phyloP scores from a whole-genome alignment of 352 stramenopile genomes.

The Pythium monospermum region DNA sequence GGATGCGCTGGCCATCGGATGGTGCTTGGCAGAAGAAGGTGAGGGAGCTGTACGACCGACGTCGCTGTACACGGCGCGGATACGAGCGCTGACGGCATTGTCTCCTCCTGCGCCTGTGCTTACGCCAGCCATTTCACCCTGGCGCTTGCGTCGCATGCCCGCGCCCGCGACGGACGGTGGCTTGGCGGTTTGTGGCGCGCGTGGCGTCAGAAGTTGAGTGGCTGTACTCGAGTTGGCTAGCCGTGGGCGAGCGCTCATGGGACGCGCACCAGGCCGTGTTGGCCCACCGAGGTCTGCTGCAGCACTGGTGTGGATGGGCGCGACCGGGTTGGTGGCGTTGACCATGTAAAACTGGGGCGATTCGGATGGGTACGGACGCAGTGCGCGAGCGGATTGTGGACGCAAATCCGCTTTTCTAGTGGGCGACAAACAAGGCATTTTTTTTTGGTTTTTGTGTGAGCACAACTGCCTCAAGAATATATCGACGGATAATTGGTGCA shows the following conservation, averaged over 20 bases:
- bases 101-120: neutral
- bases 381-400: constrained; percentile 31
- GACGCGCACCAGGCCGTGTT: constrained; percentile 17
- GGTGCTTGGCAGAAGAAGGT: constrained; percentile 10
- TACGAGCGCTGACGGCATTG: constrained; percentile 30
- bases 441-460: no score
- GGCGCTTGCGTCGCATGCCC: constrained; percentile 33
- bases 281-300: no score
- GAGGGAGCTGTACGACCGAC: constrained; percentile 16
- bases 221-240: constrained; percentile 10
- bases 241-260: constrained; percentile 37
- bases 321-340: constrained; percentile 32
- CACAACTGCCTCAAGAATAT: no score
- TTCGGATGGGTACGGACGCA: constrained; percentile 38
- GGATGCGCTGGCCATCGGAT: constrained; percentile 10
- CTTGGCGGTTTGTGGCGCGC: constrained; percentile 10
- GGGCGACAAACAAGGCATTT: no score
- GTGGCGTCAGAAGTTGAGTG: neutral
- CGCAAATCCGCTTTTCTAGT: constrained; percentile 33
- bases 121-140: constrained; percentile 9
- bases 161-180: neutral
- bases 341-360: constrained; percentile 55
- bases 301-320: constrained; percentile 10
- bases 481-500: neutral
- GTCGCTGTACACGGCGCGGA: constrained; percentile 49